Conservation (phyloP, 1,284 basidiomycete genomes). For the Trichosporon sp. region DNA sequence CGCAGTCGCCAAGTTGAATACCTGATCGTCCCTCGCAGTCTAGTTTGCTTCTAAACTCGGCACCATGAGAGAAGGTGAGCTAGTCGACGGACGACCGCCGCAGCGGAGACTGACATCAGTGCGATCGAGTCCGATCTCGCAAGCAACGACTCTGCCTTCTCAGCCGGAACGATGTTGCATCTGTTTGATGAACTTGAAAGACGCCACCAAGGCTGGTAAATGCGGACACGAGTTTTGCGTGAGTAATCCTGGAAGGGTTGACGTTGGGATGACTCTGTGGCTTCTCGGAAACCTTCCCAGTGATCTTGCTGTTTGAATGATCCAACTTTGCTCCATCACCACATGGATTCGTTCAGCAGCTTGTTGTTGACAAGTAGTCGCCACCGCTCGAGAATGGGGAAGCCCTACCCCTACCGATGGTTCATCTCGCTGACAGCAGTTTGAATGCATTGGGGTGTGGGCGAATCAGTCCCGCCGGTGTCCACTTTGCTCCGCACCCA, state of each 20-base stretch:
- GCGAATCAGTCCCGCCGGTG: slow-evolving; percentile 67
- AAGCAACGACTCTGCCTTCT: slow-evolving; percentile 1
- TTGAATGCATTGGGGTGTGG: slow-evolving; percentile 82
- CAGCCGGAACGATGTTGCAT: slow-evolving; percentile 60
- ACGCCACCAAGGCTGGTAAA: slow-evolving; percentile 73
- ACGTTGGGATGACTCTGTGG: not conserved
- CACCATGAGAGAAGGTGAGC: slow-evolving; percentile 12
- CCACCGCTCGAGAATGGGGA: not conserved
- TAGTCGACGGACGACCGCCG: not conserved
- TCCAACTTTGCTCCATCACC: not conserved
- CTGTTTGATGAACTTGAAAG: slow-evolving; percentile 73
- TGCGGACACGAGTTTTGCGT: slow-evolving; percentile 78
- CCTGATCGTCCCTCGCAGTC: not conserved
- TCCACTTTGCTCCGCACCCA: slow-evolving; percentile 74
- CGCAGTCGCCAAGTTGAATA: not conserved
- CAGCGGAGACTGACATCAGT: not conserved
- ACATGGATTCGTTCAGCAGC: not conserved
- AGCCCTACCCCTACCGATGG: not conserved
- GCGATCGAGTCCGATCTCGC: slow-evolving; percentile 8
- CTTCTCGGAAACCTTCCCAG: not conserved
- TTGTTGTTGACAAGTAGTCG: not conserved
- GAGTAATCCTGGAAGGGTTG: slow-evolving; percentile 31
- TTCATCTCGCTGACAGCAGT: slow-evolving; percentile 58
- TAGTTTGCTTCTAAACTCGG: slow-evolving; percentile 3
- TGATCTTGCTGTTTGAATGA: too few relatives aligned